These are phyloP conservation scores for Eucalyptus virginea DNA, from an alignment of 345 rosid species.

Conservation along the genomic window DNA sequence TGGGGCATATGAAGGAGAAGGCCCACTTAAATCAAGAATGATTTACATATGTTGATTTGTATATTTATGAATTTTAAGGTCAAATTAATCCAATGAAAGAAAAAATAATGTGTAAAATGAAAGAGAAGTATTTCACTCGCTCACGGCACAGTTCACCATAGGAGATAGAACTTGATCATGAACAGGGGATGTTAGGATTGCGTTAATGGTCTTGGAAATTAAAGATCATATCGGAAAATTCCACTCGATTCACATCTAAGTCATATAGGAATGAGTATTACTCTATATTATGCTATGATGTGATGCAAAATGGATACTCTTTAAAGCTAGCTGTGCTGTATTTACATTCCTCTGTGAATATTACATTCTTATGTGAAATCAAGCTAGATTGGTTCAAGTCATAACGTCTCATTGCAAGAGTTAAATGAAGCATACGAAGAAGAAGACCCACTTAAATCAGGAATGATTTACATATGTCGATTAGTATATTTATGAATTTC, in stretches of 20 bases:
- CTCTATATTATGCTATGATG: neutral
- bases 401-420: neutral
- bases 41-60: neutral
- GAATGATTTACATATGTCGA: neutral
- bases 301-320: neutral
- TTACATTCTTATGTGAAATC: neutral
- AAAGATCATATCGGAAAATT: neutral
- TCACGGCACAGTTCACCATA: accelerated
- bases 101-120: too few species aligned
- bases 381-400: neutral
- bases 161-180: neutral
- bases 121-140: neutral
- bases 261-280: neutral
- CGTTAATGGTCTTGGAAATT: neutral
- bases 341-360: neutral
- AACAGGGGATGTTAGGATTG: neutral
- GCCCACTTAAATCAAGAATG: neutral
- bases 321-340: neutral
- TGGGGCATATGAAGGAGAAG: neutral
- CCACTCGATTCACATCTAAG: neutral
- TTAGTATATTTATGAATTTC: neutral
- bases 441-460: neutral
- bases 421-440: neutral
- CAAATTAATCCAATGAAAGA: too few species aligned
- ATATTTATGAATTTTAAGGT: neutral